Evolutionary conservation across 2,329 filamentous ascomycete species (phyloP).

Genomic region (Neoarthrinium moseri): DNA sequence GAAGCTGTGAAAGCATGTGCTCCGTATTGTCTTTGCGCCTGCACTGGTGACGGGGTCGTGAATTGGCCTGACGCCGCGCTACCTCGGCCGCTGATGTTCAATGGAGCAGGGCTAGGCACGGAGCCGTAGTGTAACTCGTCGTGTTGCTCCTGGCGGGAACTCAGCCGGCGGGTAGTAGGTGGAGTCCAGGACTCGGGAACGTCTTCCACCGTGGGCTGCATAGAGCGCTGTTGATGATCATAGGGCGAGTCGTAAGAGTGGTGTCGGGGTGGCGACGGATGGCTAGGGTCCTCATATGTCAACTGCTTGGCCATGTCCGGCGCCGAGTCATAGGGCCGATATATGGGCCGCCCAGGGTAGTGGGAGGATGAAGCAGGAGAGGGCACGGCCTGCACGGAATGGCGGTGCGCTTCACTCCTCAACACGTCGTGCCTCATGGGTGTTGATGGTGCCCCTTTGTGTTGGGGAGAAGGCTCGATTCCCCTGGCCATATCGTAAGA

Average conservation of each 20-base stretch:
- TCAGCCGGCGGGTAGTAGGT: slow-evolving; percentile 22
- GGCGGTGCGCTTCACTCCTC: slow-evolving; percentile 55
- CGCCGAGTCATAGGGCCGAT: slow-evolving; percentile 50
- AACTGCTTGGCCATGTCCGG: slow-evolving; percentile 33
- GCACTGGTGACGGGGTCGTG: slow-evolving; percentile 22
- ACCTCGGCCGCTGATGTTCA: slow-evolving; percentile 38
- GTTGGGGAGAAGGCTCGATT: slow-evolving; percentile 38
- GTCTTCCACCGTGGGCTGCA: slow-evolving; percentile 65
- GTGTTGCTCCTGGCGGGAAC: slow-evolving; percentile 22
- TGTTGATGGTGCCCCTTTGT: slow-evolving; percentile 45
- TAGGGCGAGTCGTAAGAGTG: slow-evolving; percentile 50
- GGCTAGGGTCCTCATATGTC: slow-evolving; percentile 32
- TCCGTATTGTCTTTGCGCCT: slow-evolving; percentile 25
- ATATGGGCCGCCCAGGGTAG: slow-evolving; percentile 54
- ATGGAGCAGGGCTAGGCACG: slow-evolving; percentile 40
- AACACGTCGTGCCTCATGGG: slow-evolving; percentile 60
- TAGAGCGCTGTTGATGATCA: slow-evolving; percentile 46
- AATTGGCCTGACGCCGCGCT: slow-evolving; percentile 31
- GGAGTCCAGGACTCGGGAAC: slow-evolving; percentile 52
- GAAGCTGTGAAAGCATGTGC: slow-evolving; percentile 27
- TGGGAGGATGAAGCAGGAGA: slow-evolving; percentile 31
- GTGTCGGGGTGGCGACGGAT: slow-evolving; percentile 40
- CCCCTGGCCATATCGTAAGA: slow-evolving; percentile 38
- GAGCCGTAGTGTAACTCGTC: slow-evolving; percentile 40
- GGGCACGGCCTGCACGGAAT: slow-evolving; percentile 32